Percentiles rank a stretch among this genome's conserved stretches.
Evolutionary conservation across 225 moss, liverwort and hornwort genomes (phyloP).

Genomic region (Pseudisothecium myosuroides): DNA sequence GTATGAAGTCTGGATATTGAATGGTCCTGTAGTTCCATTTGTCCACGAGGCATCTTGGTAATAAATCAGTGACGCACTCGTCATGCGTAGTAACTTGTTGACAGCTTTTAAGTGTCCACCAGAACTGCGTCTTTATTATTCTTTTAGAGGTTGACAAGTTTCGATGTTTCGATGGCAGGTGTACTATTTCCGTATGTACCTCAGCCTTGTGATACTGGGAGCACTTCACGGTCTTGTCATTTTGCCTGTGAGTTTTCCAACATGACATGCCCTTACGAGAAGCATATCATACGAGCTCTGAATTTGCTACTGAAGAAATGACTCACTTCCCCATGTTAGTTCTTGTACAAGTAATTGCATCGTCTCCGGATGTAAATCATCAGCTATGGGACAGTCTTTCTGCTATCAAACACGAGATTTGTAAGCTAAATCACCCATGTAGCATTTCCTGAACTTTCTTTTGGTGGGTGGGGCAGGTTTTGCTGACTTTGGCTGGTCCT

Average conservation of each 20-base stretch:
- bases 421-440: neutral
- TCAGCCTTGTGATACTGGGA: constrained; percentile 70
- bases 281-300: neutral
- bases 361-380: neutral
- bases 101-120: neutral
- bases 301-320: neutral
- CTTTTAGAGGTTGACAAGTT: neutral
- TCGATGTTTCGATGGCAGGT: constrained; percentile 29
- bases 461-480: constrained; percentile 17
- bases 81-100: neutral
- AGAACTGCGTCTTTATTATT: neutral
- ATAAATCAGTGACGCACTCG: neutral
- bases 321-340: neutral
- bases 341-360: neutral
- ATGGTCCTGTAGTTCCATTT: neutral
- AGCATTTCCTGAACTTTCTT: neutral
- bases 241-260: constrained; percentile 51
- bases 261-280: neutral
- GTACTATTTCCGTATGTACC: constrained; percentile 92
- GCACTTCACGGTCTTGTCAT: constrained; percentile 81
- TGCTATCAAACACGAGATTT: neutral
- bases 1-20: neutral
- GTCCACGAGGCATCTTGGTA: neutral
- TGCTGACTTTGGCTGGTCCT: constrained; percentile 63
- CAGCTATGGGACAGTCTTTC: neutral